Evolutionary conservation across 2,329 filamentous ascomycete species (phyloP), one percentile per base, ranked within the genome.

Genomic region (Colletotrichum salicis): DNA sequence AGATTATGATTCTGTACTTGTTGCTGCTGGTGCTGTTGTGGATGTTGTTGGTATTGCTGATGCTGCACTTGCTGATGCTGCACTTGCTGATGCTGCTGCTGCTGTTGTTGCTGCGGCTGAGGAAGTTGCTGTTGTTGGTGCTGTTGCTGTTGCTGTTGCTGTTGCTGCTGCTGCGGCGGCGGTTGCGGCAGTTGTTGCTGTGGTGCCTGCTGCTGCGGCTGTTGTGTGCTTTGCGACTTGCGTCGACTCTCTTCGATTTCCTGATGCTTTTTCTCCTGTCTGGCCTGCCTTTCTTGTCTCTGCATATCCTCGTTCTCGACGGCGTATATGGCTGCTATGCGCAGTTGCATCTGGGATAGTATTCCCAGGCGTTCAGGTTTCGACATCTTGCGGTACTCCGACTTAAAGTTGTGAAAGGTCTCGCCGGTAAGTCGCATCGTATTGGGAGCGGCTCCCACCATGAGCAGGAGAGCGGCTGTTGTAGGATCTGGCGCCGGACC

Each of bases 291-390:
- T 63, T 78, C 77, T 61, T 83, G 80, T 12, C 83, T 79, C 73
- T 85, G 83, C 60, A 81, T 72, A 52, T 84, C 83, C 71, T 85
- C 83, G 71, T 84, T 85, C 59, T 85, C 83, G 2, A 85, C 78
- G 12, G 83, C 83, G 64, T 84, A 85, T 13, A 85, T 83, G 56
- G 83, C 83, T 8, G 83, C 83, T 27, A 85, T 79, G 15, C 83
- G 77, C 13, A 85, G 78, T 68, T 85, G 83, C 22, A 85, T 72
- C 68, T 83, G 81, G 5, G 83, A 81, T 1, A 85, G 76, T 11
- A 79, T 78, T 22, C 79, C 79, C 3, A 84, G 70, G 6, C 83
- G 80, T 10, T 85, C 82, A 1, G 81, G 76, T 48, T 82, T 81
- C 7, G 81, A 76, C 79, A 85, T 82, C 64, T 84, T 84, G 6